Percentiles rank a stretch among this genome's conserved stretches.
Conservation (phyloP, 352 stramenopile genomes). For the Thalassiosira pacifica region DNA sequence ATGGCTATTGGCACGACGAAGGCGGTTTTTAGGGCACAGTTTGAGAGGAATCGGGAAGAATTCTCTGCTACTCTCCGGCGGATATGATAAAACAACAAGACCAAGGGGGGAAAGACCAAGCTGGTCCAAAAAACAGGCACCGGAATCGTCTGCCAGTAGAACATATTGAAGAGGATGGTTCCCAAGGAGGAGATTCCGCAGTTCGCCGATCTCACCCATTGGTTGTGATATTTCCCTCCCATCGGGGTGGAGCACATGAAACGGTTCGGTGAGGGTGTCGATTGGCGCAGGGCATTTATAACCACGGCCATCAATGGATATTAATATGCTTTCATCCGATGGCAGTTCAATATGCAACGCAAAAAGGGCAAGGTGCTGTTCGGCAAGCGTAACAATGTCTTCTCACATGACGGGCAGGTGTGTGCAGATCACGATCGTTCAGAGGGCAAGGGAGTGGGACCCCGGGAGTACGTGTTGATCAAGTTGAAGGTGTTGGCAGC, state of each 20-base stretch:
- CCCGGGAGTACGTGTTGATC: constrained; percentile 99
- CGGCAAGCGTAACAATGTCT: constrained; percentile 99
- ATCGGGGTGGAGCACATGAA: constrained; percentile 96
- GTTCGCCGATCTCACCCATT: constrained; percentile 98
- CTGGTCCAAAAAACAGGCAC: constrained; percentile 96
- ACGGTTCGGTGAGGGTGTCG: constrained; percentile 95
- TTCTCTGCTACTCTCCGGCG: constrained; percentile 98
- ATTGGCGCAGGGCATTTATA: constrained; percentile 99
- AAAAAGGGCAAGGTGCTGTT: constrained; percentile 91
- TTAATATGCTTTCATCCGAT: constrained; percentile 99
- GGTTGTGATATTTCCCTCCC: constrained; percentile 99
- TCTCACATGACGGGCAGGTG: constrained; percentile 98
- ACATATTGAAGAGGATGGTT: constrained; percentile 96
- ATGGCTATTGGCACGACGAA: constrained; percentile 99
- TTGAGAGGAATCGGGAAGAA: constrained; percentile 98
- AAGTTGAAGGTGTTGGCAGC: constrained; percentile 93
- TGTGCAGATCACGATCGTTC: constrained; percentile 99
- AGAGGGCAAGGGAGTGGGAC: constrained; percentile 97
- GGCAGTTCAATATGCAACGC: constrained; percentile 98
- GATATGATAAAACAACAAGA: too few species aligned
- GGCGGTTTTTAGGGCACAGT: constrained; percentile 90
- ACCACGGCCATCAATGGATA: constrained; percentile 99
- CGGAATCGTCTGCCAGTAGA: constrained; percentile 96
- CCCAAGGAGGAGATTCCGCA: constrained; percentile 94
- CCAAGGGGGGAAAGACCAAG: constrained; percentile 98